Evolutionary conservation across 2,329 filamentous ascomycete genomes (phyloP).

Genomic region (Fusarium stilboides): DNA sequence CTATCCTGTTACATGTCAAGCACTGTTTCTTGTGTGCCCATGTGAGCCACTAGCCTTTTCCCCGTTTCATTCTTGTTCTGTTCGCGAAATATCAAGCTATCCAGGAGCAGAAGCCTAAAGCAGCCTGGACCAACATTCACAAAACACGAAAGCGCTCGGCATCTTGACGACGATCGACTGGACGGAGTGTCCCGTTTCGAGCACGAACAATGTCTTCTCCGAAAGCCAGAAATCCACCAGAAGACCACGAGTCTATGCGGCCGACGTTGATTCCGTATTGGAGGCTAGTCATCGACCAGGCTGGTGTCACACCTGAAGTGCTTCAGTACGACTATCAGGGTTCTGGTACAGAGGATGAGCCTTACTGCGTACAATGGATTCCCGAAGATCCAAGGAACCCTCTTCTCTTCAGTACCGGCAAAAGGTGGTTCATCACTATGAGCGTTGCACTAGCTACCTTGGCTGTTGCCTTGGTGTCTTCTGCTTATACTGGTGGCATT

Average conservation of each 20-base stretch:
- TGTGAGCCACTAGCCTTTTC: too few species aligned
- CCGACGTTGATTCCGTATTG: constrained; percentile 9
- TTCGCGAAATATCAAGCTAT: too few species aligned
- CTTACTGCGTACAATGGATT: constrained; percentile 17
- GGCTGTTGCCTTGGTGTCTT: constrained; percentile 14
- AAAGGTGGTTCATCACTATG: constrained; percentile 21
- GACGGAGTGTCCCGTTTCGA: too few species aligned
- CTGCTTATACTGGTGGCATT: constrained; percentile 22
- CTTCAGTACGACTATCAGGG: constrained; percentile 11
- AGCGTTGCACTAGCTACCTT: constrained; percentile 6
- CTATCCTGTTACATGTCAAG: too few species aligned
- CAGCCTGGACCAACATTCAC: too few species aligned
- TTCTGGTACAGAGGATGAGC: constrained; percentile 6
- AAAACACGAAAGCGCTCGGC: too few species aligned
- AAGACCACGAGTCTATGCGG: constrained; percentile 2
- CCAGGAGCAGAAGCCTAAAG: too few species aligned
- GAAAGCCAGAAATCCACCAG: not conserved
- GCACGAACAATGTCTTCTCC: too few species aligned
- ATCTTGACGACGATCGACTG: too few species aligned
- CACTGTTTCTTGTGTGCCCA: too few species aligned
- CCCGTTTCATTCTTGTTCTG: too few species aligned
- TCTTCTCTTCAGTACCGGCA: constrained; percentile 1
- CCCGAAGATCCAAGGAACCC: constrained; percentile 15
- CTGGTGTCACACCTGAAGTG: constrained; percentile 15
- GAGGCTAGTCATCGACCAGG: constrained; percentile 14